Evolutionary conservation across 176 grass and related monocot species (phyloP).

Genomic region (Zizania latifolia): DNA sequence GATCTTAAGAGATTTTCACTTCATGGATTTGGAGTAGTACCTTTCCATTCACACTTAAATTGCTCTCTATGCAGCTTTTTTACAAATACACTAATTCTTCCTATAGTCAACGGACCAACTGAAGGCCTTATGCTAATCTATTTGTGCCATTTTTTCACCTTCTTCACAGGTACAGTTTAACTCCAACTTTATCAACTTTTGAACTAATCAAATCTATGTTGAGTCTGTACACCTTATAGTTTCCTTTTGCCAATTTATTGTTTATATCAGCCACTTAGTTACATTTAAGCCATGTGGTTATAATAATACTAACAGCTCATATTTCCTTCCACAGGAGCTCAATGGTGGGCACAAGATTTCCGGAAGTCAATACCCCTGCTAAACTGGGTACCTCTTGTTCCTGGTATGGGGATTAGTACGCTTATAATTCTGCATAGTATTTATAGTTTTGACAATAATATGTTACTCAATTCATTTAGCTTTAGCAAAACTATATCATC

Average conservation of each 20-base stretch:
- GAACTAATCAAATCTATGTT: neutral
- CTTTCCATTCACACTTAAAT: conserved; percentile 7
- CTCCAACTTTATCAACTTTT: neutral
- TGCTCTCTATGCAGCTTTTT: conserved; percentile 61
- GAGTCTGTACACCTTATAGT: neutral
- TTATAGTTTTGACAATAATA: neutral
- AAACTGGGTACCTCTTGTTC: conserved; percentile 73
- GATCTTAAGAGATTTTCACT: neutral
- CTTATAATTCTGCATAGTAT: conserved; percentile 1
- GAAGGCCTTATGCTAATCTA: conserved; percentile 99
- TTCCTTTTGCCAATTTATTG: neutral
- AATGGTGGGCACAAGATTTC: conserved; percentile 97
- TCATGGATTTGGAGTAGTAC: neutral
- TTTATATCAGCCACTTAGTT: neutral
- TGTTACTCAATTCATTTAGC: neutral
- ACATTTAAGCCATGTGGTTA: neutral
- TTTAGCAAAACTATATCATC: neutral
- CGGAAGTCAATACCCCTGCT: conserved; percentile 73
- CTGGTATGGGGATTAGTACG: conserved; percentile 54
- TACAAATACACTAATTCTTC: conserved; percentile 95
- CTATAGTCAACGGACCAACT: conserved; percentile 89
- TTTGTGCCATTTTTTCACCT: conserved; percentile 82
- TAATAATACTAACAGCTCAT: conserved; percentile 12
- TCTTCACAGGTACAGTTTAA: conserved; percentile 62
- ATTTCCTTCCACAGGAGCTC: conserved; percentile 63